Conservation (phyloP, 768 basidiomycete genomes). For the Porpolomopsis calyptriformis region DNA sequence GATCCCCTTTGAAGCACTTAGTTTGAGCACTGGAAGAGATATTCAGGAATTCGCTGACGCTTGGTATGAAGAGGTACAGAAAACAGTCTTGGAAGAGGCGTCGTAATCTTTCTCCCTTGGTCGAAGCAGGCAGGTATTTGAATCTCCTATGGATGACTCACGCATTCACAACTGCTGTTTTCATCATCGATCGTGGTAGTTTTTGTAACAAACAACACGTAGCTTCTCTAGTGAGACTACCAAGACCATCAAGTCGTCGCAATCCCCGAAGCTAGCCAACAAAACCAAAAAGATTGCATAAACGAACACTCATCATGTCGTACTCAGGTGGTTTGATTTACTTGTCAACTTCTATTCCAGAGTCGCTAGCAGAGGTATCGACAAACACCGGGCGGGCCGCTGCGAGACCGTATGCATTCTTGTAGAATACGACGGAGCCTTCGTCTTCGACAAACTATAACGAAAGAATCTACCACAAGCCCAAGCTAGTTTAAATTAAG, state of each 20-base stretch:
- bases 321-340: conserved; percentile 16
- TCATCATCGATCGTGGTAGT: too few relatives aligned
- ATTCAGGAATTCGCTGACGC: conserved; percentile 63
- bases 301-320: neutral
- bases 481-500: neutral
- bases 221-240: too few relatives aligned
- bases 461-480: neutral
- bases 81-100: conserved; percentile 13
- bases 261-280: too few relatives aligned
- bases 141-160: too few relatives aligned
- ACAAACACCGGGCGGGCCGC: conserved; percentile 52
- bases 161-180: too few relatives aligned
- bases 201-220: too few relatives aligned
- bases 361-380: conserved; percentile 48
- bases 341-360: conserved; percentile 44
- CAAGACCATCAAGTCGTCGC: too few relatives aligned
- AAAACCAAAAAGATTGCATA: too few relatives aligned
- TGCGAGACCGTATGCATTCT: conserved; percentile 75
- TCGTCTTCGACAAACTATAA: conserved; percentile 84
- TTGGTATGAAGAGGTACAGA: conserved; percentile 47
- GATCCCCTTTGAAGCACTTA: conserved; percentile 83
- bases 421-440: conserved; percentile 84
- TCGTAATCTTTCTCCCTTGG: neutral
- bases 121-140: too few relatives aligned
- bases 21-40: conserved; percentile 60